Evolutionary conservation across 2,329 filamentous ascomycete genomes (phyloP), one percentile per base, ranked within the genome.

Genomic region (Onygenales sp.): DNA sequence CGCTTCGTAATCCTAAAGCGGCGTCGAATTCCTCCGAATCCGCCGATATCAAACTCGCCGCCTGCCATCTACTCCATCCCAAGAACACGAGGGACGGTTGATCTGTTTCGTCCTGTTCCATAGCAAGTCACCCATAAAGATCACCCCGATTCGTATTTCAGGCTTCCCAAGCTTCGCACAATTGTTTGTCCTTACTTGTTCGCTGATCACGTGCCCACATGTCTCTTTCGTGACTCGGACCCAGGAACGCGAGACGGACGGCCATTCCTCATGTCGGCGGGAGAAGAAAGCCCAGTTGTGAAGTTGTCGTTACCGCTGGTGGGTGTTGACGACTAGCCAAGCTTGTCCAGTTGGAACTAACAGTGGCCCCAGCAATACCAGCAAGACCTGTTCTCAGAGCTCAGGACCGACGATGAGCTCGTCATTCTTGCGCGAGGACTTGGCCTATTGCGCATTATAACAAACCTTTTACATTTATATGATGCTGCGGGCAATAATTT

Each of bases 401-500:
- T 95, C 60, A 86, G 89, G 58, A 77, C 83, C 57, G 88, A 96
- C 74, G 93, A 98, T 87, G 87, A 94, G 71, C 84, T 98, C 59
- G 86, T 97, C 63, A 79, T 98, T 52, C 81, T 97, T 53, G 93
- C 92, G 43, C 87, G 89, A 51, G 93, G 93, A 61, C 84, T 98
- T 47, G 93, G 93, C 62, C 84, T 97, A 45, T 82, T 96, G 68
- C 89, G 90, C 60, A 82, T 98, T 54, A 81, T 96, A 64, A 94
- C 89, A n/a, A 98, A 97, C 67, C 81, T 98, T 41, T 82, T 98
- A 32, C 93, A 98, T 71, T 91, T 91, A 17, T 96, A 96, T 72
- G 93, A 98, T 78, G 91, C 90, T 1, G 89, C 89, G 3, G 93
- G 93, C 11, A 94, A 93, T 72, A 97, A 95, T 65, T 76, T 98